Evolutionary conservation across 2,329 filamentous ascomycete genomes (phyloP), one percentile per base, ranked within the genome.

Genomic region (Nigrograna mackinnonii): DNA sequence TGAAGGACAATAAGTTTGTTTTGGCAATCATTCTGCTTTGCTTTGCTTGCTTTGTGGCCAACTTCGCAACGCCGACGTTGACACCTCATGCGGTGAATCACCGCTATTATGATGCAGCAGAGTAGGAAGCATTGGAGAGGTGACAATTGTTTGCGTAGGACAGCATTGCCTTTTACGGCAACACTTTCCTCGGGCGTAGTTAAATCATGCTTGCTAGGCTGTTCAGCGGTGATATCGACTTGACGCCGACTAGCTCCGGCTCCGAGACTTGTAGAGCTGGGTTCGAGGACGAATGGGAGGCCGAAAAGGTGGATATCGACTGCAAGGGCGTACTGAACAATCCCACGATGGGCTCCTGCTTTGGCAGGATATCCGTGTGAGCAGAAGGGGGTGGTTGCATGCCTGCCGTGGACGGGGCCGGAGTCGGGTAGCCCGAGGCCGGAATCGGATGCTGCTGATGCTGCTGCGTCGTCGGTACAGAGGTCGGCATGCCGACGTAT

Each of bases 171-270:
- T 34, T 24, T 45, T 41, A 46, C 41, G 42, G 44, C 34, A 52
- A 28, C n/a, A 28, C n/a, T 9, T 9, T 28, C 24, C 24, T 28
- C n/a, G 24, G 24, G 9, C 18, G 31, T n/a, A n/a, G 12, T 41
- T 44, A 64, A 19, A 68, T 67, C 65, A 68, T 67, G 43, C 63
- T 62, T 13, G 65, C 64, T 19, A 68, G 59, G 11, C 60, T 65
- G 39, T 60, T 66, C 9, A 67, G 51, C 22, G 60, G 53, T 6
- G 60, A 52, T 3, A 58, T 55, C 5, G 59, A 54, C 26, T 61
- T 58, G 14, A 68, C 58, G 13, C 64, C 63, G 5, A 67, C 60
- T 12, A 67, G 47, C 35, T 68, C 64, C 6, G 65, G 64, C 41
- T 67, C 63, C 14, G 57, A 64, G 22, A 67, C 57, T 37, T 59